Evolutionary conservation across 73 alveolate species (phyloP).

Genomic region (Tetrahymena thermophila): DNA sequence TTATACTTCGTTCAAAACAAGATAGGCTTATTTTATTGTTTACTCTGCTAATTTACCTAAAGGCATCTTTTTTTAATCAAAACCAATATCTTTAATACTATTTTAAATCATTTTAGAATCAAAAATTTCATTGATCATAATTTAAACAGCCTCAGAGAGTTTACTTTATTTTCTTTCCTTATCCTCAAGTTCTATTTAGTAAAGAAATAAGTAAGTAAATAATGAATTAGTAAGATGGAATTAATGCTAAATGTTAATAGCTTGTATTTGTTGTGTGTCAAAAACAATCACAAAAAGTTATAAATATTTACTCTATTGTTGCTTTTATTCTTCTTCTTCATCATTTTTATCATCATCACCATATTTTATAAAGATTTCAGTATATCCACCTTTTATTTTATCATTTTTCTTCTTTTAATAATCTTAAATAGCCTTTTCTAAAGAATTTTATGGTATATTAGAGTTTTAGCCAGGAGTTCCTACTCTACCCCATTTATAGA

Average conservation of each 20-base stretch:
- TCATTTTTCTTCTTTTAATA: conserved; percentile 1
- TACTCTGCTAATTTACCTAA: conserved; percentile 64
- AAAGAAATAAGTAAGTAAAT: conserved; percentile 15
- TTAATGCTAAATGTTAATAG: no score
- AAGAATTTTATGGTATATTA: neutral
- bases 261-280: no score
- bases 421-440: conserved; percentile 12
- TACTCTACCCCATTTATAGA: conserved; percentile 37
- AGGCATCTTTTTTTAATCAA: conserved; percentile 74
- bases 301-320: neutral
- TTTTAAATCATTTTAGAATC: conserved; percentile 53
- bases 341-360: conserved; percentile 9
- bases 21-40: conserved; percentile 52
- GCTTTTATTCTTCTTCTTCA: neutral
- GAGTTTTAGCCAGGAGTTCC: conserved; percentile 23
- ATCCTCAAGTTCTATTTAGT: conserved; percentile 42
- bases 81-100: conserved; percentile 72
- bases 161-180: neutral
- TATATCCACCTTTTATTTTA: conserved; percentile 5
- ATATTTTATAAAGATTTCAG: neutral
- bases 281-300: neutral
- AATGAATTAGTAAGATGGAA: neutral
- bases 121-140: conserved; percentile 39
- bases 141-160: neutral
- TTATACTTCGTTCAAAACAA: conserved; percentile 49